Evolutionary conservation across 2,329 filamentous ascomycete species (phyloP).

Genomic region (Pyrenophora seminiperda): DNA sequence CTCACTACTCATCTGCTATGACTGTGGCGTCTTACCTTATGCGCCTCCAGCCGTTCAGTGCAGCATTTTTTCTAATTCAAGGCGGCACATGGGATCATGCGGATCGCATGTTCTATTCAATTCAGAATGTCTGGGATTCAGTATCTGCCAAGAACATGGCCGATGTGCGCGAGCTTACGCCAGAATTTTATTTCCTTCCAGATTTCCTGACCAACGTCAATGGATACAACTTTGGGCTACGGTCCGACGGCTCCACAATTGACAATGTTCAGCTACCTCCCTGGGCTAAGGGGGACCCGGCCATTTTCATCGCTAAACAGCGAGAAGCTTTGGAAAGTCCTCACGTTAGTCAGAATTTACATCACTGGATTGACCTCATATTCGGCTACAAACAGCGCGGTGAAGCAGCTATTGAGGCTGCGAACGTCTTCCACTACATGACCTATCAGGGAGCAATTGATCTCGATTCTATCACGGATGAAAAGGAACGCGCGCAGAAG

Average conservation of each 20-base stretch:
- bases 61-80: slow-evolving; percentile 91
- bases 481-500: slow-evolving; percentile 82
- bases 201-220: slow-evolving; percentile 96
- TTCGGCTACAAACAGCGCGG: slow-evolving; percentile 95
- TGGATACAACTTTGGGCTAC: slow-evolving; percentile 88
- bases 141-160: slow-evolving; percentile 89
- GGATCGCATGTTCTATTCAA: slow-evolving; percentile 91
- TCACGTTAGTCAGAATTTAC: slow-evolving; percentile 85
- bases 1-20: slow-evolving; percentile 99
- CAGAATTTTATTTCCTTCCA: slow-evolving; percentile 95
- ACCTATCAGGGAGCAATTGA: slow-evolving; percentile 95
- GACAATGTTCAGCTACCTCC: slow-evolving; percentile 88
- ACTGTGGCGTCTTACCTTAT: slow-evolving; percentile 97
- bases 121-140: slow-evolving; percentile 88
- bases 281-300: slow-evolving; percentile 95
- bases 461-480: slow-evolving; percentile 86
- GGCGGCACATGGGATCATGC: slow-evolving; percentile 97
- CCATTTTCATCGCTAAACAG: slow-evolving; percentile 93
- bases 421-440: slow-evolving; percentile 95
- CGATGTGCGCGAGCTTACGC: slow-evolving; percentile 91
- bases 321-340: slow-evolving; percentile 94
- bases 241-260: slow-evolving; percentile 78
- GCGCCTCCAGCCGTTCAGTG: slow-evolving; percentile 91
- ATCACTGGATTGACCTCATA: slow-evolving; percentile 94
- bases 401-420: slow-evolving; percentile 85